Conservation (phyloP, 176 grass and related monocot genomes). For the Tillandsia fasciculata region DNA sequence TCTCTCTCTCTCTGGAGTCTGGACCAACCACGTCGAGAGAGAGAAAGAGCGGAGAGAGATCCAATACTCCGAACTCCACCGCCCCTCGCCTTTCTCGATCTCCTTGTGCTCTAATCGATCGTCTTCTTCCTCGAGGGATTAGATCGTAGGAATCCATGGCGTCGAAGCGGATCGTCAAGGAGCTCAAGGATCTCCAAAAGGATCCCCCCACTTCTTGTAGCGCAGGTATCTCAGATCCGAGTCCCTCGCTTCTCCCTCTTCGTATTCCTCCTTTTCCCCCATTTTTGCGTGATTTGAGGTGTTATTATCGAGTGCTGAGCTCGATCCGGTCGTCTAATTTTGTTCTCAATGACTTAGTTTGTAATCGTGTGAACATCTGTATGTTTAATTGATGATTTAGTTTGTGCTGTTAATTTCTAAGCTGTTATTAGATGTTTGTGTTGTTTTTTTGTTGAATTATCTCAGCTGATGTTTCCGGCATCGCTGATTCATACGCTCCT, state of each 20-base stretch:
- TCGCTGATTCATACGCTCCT: too few species aligned
- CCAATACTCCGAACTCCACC: not conserved
- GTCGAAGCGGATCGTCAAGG: constrained; percentile 78
- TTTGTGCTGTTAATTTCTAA: too few species aligned
- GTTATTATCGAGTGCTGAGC: not conserved
- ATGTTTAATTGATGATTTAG: too few species aligned
- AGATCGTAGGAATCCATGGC: constrained; percentile 29
- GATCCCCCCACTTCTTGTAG: constrained; percentile 76
- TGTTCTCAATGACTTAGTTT: not conserved
- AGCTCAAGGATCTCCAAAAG: constrained; percentile 84
- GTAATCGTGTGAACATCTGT: too few species aligned
- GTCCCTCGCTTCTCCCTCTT: not conserved
- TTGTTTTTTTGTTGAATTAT: too few species aligned
- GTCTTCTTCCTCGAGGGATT: not conserved
- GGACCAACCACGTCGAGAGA: too few species aligned
- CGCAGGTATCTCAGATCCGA: constrained; percentile 34
- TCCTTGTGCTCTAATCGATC: not conserved
- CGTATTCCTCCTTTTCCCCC: not conserved
- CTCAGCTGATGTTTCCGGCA: too few species aligned
- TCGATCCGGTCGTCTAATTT: not conserved
- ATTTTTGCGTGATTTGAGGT: not conserved
- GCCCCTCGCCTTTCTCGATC: not conserved
- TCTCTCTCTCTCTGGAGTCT: too few species aligned
- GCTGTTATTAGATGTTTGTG: too few species aligned
- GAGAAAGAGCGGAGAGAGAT: too few species aligned